A percentile compares a stretch with the other conserved stretches of the same genome.
Conservation (phyloP, 148 eudicot species). For the Rhododendron williamsianum region DNA sequence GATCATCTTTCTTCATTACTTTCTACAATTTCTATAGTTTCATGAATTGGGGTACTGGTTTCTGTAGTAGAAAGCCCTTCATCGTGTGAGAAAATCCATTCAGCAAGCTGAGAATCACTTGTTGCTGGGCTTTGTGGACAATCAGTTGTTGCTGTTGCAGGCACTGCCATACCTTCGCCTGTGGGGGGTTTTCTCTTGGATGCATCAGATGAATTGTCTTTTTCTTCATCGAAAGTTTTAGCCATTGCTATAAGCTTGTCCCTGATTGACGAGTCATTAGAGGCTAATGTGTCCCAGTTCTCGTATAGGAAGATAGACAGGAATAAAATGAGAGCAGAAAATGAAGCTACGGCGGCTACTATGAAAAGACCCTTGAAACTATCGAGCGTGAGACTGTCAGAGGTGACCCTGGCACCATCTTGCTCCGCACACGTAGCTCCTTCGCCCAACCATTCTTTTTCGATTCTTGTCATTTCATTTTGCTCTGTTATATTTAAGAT, state of each 20-base stretch:
- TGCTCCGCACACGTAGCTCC: constrained; percentile 10
- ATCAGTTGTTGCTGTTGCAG: no score
- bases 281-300: constrained; percentile 21
- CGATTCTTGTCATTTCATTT: constrained; percentile 31
- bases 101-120: no score
- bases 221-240: constrained; percentile 14
- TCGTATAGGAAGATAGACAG: constrained; percentile 17
- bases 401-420: constrained; percentile 9
- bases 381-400: constrained; percentile 27
- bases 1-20: no score
- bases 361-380: constrained; percentile 40
- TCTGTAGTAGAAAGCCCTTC: no score
- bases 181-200: neutral
- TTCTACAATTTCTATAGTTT: no score
- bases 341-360: constrained; percentile 22
- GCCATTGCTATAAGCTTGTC: constrained; percentile 21
- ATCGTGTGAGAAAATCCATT: no score
- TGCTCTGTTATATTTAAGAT: constrained; percentile 46
- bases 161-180: no score
- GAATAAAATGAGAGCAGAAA: constrained; percentile 26
- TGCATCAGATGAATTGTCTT: constrained; percentile 8
- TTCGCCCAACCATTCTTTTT: constrained; percentile 35
- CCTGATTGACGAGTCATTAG: constrained; percentile 16
- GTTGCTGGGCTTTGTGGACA: no score
- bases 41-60: no score